phyloP scores from a whole-genome alignment of 1,284 basidiomycete species.

The Neolentinus lepideus region DNA sequence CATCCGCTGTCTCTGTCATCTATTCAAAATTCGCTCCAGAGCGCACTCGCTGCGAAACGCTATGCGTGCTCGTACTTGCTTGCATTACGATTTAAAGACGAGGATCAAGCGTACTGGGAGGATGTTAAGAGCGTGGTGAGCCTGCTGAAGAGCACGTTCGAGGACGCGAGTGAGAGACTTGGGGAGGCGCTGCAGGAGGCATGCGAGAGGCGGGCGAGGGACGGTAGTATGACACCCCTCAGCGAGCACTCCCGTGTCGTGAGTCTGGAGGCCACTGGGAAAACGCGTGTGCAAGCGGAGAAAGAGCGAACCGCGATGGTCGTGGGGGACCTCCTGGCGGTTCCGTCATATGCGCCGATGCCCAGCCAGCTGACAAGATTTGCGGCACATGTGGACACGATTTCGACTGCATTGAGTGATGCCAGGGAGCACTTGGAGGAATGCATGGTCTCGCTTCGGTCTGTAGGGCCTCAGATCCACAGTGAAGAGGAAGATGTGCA shows the following conservation, averaged over 20 bases:
- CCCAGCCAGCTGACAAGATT: constrained; percentile 61
- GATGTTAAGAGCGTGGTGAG: constrained; percentile 68
- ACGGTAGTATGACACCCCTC: constrained; percentile 25
- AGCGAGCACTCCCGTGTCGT: constrained; percentile 1
- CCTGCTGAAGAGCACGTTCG: constrained; percentile 56
- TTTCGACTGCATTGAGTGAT: constrained; percentile 57
- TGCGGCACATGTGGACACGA: constrained; percentile 61
- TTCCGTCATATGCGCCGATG: constrained; percentile 60
- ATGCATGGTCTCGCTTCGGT: constrained; percentile 48
- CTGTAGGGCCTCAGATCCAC: constrained; percentile 12
- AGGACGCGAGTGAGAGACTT: constrained; percentile 54
- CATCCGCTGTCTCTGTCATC: constrained; percentile 62
- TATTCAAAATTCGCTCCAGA: constrained; percentile 50
- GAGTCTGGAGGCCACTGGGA: not conserved
- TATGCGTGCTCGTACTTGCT: constrained; percentile 72
- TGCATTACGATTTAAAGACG: constrained; percentile 57
- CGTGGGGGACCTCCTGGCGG: constrained; percentile 19
- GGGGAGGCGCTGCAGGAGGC: constrained; percentile 52
- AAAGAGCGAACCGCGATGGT: constrained; percentile 22
- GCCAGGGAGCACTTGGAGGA: constrained; percentile 55
- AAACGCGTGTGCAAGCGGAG: not conserved
- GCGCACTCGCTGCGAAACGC: constrained; percentile 59
- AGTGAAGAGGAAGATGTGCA: not conserved
- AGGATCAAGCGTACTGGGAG: constrained; percentile 70
- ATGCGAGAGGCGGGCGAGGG: constrained; percentile 39